phyloP scores from a whole-genome alignment of 2,329 filamentous ascomycete genomes.

The Aspergillus carbonarius region DNA sequence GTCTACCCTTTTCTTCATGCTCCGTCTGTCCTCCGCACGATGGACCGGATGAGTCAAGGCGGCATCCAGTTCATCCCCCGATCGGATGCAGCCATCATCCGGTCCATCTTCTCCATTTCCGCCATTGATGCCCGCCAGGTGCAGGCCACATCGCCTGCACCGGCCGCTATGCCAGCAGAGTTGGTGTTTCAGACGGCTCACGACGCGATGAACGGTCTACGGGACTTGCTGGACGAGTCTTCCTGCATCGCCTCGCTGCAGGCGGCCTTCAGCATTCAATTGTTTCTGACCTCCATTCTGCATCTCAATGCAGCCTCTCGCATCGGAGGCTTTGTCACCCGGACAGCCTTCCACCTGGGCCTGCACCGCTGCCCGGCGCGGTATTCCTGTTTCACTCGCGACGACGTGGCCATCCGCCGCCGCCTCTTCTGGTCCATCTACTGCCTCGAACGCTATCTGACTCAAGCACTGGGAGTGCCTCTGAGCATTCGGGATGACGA shows the following conservation, averaged over 20 bases:
- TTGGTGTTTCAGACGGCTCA: slow-evolving; percentile 53
- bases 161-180: slow-evolving; percentile 40
- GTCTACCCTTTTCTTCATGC: slow-evolving; percentile 58
- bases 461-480: slow-evolving; percentile 57
- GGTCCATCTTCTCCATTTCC: slow-evolving; percentile 55
- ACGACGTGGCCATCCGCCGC: slow-evolving; percentile 51
- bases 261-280: slow-evolving; percentile 53
- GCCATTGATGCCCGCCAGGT: slow-evolving; percentile 54
- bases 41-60: slow-evolving; percentile 45
- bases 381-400: slow-evolving; percentile 50
- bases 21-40: slow-evolving; percentile 49
- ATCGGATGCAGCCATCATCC: slow-evolving; percentile 46
- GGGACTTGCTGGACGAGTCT: slow-evolving; percentile 48
- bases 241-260: slow-evolving; percentile 51
- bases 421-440: slow-evolving; percentile 61
- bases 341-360: slow-evolving; percentile 58
- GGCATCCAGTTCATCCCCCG: slow-evolving; percentile 32
- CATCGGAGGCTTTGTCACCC: slow-evolving; percentile 55
- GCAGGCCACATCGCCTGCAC: slow-evolving; percentile 5
- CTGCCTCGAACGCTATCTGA: slow-evolving; percentile 55
- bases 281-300: slow-evolving; percentile 58
- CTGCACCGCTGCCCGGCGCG: slow-evolving; percentile 59
- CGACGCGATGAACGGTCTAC: slow-evolving; percentile 52
- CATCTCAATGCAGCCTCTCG: slow-evolving; percentile 59
- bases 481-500: slow-evolving; percentile 58